Evolutionary conservation across 2,329 filamentous ascomycete genomes (phyloP), one percentile per base, ranked within the genome.

Genomic region (Ilyonectria robusta): DNA sequence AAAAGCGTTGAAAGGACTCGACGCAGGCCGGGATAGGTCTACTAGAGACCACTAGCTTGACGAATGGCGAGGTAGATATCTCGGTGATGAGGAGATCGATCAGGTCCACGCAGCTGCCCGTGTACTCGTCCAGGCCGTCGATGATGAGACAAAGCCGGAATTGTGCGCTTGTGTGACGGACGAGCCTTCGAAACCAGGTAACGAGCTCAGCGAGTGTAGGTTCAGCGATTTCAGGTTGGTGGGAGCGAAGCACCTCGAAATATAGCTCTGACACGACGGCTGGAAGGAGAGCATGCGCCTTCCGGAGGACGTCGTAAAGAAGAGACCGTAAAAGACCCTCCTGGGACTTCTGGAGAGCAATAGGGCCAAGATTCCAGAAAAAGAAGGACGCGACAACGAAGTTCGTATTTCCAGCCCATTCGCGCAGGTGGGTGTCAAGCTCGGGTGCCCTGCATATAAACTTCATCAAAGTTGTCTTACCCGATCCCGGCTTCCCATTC

Each of bases 381-480:
- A 40, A 40, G 35, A 40, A 40, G 8, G 35, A 40, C 5, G 35
- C 35, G 8, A 13, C 10, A 5, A 13, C 11, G 10, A 40, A 13
- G 10, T 13, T 13, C 15, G 11, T 5, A 17, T 17, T 17, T 3
- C 15, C 35, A 1, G 35, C 35, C 35, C 35, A 40, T 17, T 9
- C 11, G 35, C 5, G 11, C 15, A 40, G 35, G 15, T 5, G 11
- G 15, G 10, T 1, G 15, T 13, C 15, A 13, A 17, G 10, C 35
- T 17, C 11, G 15, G 35, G 15, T 17, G 35, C 10, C 10, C 11
- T 40, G 35, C 10, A 13, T 7, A 81, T 40, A 50, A 74, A 79
- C 44, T 77, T 80, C 58, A 80, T 74, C 35, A 81, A 57, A 0
- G 76, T 80, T 17, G 70, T 76, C 50, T 81, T 81, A 1, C 79